Percentiles rank a stretch among this genome's conserved stretches.
phyloP scores from a whole-genome alignment of 2,329 filamentous ascomycete genomes.

The Tricladium varicosporioides region DNA sequence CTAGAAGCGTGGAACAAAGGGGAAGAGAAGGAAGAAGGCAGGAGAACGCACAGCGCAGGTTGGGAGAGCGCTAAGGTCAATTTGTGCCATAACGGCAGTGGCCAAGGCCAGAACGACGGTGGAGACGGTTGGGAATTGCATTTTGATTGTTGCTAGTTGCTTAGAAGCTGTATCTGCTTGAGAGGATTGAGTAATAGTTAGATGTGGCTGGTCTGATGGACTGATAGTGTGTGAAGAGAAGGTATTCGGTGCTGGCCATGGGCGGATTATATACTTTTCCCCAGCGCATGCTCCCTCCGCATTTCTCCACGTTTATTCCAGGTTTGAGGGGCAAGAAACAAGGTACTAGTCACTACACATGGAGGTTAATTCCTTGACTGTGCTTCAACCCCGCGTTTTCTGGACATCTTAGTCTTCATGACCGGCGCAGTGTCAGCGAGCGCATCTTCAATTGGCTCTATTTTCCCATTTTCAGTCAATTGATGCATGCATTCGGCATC shows the following conservation, averaged over 20 bases:
- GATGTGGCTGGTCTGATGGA: background rate
- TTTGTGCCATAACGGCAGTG: constrained; percentile 34
- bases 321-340: background rate
- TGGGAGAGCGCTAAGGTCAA: constrained; percentile 36
- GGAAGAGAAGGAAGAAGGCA: too few relatives aligned
- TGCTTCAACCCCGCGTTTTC: background rate
- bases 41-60: constrained; percentile 39
- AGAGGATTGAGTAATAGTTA: background rate
- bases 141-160: constrained; percentile 1
- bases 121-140: constrained; percentile 23
- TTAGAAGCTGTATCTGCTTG: background rate
- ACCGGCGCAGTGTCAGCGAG: too few relatives aligned
- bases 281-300: too few relatives aligned
- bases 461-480: background rate
- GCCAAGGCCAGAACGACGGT: constrained; percentile 27
- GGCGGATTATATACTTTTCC: background rate
- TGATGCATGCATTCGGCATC: background rate
- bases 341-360: background rate
- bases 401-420: background rate
- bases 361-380: background rate
- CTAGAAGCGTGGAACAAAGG: too few relatives aligned
- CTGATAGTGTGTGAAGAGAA: background rate
- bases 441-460: background rate
- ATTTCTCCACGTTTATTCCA: background rate
- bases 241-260: background rate